Base-by-base conservation (phyloP, 75 land plant species). In the Pinus tabuliformis region DNA sequence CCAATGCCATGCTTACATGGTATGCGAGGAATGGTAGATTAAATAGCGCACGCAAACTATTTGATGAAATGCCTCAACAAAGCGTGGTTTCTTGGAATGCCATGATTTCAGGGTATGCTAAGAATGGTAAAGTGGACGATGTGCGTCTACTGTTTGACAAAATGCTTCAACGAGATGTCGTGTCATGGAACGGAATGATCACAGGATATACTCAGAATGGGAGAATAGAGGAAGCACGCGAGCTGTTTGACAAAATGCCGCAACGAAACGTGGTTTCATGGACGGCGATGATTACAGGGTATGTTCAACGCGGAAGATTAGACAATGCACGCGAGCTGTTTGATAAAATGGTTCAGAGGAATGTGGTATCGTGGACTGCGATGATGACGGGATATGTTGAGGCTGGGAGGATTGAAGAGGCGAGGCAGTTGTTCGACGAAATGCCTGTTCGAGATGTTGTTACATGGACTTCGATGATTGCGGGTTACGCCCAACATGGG, bases 391-490 rank as follows among this genome's bases (percentile, higher is more conserved):
- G 79, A 5, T 85, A 57, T 36, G 80, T 74, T 58, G 83, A 81
- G 15, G 18, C 33, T 30, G 71, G 81, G 83, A 45, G 52, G 11
- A 73, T 90, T 37, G 81, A 86, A 17, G 61, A 71, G 15, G 92
- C 90, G 3, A 83, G 73, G 73, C 56, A 58, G 30, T 59, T 80
- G 33, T 88, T 88, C 70, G 83, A 88, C 76, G 76, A 80, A 30
- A 61, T 91, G 45, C 64, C 77, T 0, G 68, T 73, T 61, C 86
- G 73, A 73, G 81, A 78, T 80, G 75, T 81, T 7, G 85, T 90
- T 58, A 80, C 89, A 30, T 91, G 89, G 90, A 88, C 84, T 42
- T 62, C 89, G 2, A 82, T 91, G 24, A 79, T 91, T 56, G 63
- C 79, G 7, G 93, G 88, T 12, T 91, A 84, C 72, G 42, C 73